Conservation (phyloP, 2,329 filamentous ascomycete genomes). For the Trichoderma sp. region DNA sequence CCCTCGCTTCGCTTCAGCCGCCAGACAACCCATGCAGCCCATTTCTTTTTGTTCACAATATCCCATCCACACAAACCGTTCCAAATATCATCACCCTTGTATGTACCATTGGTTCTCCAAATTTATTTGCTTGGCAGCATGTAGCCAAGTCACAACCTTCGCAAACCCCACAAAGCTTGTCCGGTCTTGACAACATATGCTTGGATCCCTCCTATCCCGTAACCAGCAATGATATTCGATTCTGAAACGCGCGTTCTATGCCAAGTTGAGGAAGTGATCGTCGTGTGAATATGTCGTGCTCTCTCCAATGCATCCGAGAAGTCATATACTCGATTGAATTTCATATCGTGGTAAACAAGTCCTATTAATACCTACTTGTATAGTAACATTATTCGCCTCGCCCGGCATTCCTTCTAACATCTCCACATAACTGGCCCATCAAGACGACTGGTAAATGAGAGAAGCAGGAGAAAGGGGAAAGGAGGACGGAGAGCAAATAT, state of each 20-base stretch:
- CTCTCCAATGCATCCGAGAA: not conserved
- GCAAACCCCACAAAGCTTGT: constrained; percentile 39
- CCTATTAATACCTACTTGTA: not conserved
- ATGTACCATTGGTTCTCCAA: not conserved
- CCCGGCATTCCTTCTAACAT: not conserved
- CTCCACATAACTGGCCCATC: not conserved
- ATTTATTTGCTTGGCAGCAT: not conserved
- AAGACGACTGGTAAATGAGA: not conserved
- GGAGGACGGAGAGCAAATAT: not conserved
- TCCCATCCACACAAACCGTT: not conserved
- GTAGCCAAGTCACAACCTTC: not conserved
- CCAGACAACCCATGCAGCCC: not conserved
- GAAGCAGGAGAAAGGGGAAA: not conserved
- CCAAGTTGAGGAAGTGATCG: constrained; percentile 33
- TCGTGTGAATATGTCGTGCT: constrained; percentile 10
- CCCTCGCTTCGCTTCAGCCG: constrained; percentile 4
- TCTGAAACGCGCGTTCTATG: constrained; percentile 41
- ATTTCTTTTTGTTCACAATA: not conserved
- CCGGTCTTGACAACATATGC: constrained; percentile 40
- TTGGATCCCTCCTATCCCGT: constrained; percentile 29
- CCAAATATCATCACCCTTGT: not conserved
- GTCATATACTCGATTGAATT: not conserved
- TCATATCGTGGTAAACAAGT: not conserved
- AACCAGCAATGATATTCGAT: constrained; percentile 36
- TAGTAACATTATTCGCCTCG: not conserved